Conservation (phyloP, 176 grass and related monocot genomes). For the Aechmea fasciata region DNA sequence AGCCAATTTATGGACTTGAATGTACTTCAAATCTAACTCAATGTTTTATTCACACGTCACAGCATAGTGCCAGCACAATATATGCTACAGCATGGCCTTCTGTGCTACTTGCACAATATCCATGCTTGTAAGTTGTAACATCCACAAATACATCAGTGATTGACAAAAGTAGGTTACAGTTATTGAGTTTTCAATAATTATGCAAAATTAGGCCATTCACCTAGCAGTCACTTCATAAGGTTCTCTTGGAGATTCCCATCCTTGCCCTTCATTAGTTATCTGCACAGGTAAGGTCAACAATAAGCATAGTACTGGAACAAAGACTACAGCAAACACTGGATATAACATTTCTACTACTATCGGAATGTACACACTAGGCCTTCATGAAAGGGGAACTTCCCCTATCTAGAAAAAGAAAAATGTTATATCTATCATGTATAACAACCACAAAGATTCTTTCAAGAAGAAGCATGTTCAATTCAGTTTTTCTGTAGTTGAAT, state of each 20-base stretch:
- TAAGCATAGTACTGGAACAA: background rate
- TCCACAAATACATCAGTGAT: no score
- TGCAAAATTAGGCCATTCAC: conserved; percentile 30
- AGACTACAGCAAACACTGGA: background rate
- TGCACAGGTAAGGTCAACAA: conserved; percentile 5
- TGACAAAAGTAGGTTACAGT: background rate
- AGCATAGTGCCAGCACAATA: no score
- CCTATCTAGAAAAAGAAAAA: background rate
- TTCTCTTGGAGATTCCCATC: conserved; percentile 96
- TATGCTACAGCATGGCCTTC: no score
- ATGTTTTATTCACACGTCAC: no score
- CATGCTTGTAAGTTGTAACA: no score
- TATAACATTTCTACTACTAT: background rate
- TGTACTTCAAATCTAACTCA: no score
- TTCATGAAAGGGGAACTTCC: background rate
- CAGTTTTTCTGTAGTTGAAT: background rate
- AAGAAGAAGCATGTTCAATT: background rate
- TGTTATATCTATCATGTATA: background rate
- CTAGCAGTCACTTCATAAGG: conserved; percentile 85
- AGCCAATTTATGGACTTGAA: no score
- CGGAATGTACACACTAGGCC: background rate
- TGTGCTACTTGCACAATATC: no score
- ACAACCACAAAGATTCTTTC: background rate
- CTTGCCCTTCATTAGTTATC: conserved; percentile 78
- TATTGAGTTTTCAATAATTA: conserved; percentile 6